These are phyloP conservation scores for Monosporascus sp. DNA, from an alignment of 2,329 filamentous ascomycete species.

Conservation along the genomic window DNA sequence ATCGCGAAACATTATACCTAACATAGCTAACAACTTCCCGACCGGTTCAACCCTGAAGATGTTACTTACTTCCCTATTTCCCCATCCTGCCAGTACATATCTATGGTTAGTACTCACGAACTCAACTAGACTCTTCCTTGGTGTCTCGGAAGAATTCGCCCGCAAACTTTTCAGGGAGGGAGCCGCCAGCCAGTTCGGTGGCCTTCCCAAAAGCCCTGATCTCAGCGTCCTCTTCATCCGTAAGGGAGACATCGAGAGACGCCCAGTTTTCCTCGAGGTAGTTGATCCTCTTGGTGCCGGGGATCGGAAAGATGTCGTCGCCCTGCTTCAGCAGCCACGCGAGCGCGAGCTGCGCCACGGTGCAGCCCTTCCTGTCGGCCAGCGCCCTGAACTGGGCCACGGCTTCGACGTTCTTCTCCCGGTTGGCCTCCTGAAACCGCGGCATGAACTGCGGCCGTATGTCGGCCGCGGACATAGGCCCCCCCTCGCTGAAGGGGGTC, in stretches of 20 bases:
- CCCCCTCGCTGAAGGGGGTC: constrained; percentile 29
- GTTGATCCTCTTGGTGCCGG: constrained; percentile 30
- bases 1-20: no score
- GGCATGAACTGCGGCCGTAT: constrained; percentile 27
- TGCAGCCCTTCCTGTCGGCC: constrained; percentile 31
- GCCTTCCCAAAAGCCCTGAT: constrained; percentile 12
- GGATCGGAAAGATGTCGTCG: constrained; percentile 34
- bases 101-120: not conserved
- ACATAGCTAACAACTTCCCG: no score
- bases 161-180: constrained; percentile 2
- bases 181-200: constrained; percentile 3
- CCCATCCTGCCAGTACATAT: no score
- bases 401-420: constrained; percentile 39
- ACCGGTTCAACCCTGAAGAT: no score
- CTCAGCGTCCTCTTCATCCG: constrained; percentile 17
- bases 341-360: constrained; percentile 47
- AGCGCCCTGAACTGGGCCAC: constrained; percentile 21
- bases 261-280: constrained; percentile 30
- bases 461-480: constrained; percentile 30
- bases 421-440: constrained; percentile 40
- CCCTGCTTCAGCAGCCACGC: constrained; percentile 50
- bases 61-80: no score
- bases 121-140: constrained; percentile 5
- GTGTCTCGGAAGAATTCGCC: constrained; percentile 4
- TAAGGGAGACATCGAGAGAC: constrained; percentile 16